A percentile compares a stretch with the other conserved stretches of the same genome.
Evolutionary conservation across 768 basidiomycete genomes (phyloP).

Genomic region (Phaffia tasmanica): DNA sequence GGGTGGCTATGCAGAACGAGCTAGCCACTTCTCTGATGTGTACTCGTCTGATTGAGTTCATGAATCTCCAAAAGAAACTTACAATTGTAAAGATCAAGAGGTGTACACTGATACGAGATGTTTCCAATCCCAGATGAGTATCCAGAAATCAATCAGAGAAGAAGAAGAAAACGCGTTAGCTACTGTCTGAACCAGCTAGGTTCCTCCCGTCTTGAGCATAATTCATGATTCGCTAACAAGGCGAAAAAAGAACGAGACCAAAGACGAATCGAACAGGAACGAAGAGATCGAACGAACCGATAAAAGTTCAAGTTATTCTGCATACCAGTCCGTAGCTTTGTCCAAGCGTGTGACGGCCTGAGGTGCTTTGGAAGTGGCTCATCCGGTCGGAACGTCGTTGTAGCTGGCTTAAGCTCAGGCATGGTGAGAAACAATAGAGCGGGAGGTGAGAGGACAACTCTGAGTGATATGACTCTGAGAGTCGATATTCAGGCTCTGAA

Average conservation of each 20-base stretch:
- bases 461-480: too few relatives aligned
- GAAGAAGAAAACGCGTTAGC: neutral
- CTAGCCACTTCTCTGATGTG: neutral
- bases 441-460: too few relatives aligned
- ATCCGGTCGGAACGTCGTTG: too few relatives aligned
- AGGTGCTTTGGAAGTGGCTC: slow-evolving; percentile 11
- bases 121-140: neutral
- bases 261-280: neutral
- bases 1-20: neutral
- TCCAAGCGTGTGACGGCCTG: neutral
- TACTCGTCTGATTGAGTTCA: neutral
- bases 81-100: slow-evolving; percentile 24
- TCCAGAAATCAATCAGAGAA: neutral
- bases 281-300: slow-evolving; percentile 7
- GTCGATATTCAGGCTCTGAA: too few relatives aligned
- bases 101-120: slow-evolving; percentile 8
- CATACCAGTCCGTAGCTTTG: neutral
- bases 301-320: slow-evolving; percentile 18
- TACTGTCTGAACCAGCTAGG: too few relatives aligned
- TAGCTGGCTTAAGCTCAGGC: too few relatives aligned
- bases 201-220: neutral
- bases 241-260: neutral
- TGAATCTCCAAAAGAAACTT: neutral
- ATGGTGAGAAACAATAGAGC: too few relatives aligned
- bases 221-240: too few relatives aligned